Percentiles rank a stretch among this genome's conserved stretches.
Evolutionary conservation across 2,329 filamentous ascomycete species (phyloP).

Genomic region (Lachnum nothofagi): DNA sequence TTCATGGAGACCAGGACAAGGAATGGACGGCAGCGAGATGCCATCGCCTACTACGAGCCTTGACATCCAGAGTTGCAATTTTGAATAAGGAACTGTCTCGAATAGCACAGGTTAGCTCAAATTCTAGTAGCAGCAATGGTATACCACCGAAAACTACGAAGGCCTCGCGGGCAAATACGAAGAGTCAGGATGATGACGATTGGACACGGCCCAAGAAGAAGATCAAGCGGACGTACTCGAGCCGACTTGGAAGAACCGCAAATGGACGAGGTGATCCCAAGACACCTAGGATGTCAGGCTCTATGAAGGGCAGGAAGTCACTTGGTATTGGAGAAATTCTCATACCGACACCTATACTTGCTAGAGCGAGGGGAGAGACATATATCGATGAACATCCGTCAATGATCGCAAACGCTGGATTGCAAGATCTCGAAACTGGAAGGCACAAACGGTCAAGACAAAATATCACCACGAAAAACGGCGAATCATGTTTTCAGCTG

Average conservation of each 20-base stretch:
- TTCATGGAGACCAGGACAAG: slow-evolving; percentile 19
- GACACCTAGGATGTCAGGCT: slow-evolving; percentile 1
- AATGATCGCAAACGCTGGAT: not conserved
- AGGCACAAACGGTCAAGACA: slow-evolving; percentile 9
- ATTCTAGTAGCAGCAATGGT: not conserved
- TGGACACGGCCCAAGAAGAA: slow-evolving; percentile 25
- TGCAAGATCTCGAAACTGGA: not conserved
- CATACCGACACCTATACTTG: slow-evolving; percentile 31
- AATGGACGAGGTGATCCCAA: not conserved
- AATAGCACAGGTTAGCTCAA: slow-evolving; percentile 6
- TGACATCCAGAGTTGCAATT: slow-evolving; percentile 40
- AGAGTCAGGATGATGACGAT: slow-evolving; percentile 17
- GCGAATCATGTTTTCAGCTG: slow-evolving; percentile 15
- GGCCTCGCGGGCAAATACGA: not conserved
- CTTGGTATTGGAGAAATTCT: slow-evolving; percentile 28
- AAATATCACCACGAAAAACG: slow-evolving; percentile 8
- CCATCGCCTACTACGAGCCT: slow-evolving; percentile 39
- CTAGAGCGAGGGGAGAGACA: slow-evolving; percentile 23
- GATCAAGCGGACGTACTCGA: slow-evolving; percentile 30
- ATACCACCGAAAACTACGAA: not conserved
- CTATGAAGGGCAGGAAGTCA: slow-evolving; percentile 9
- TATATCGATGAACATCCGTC: not conserved
- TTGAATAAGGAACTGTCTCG: slow-evolving; percentile 34
- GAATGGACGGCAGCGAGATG: slow-evolving; percentile 41
- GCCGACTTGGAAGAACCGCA: slow-evolving; percentile 8